phyloP scores from a whole-genome alignment of 1,139 yeast species.

The Nadsonia commutata region DNA sequence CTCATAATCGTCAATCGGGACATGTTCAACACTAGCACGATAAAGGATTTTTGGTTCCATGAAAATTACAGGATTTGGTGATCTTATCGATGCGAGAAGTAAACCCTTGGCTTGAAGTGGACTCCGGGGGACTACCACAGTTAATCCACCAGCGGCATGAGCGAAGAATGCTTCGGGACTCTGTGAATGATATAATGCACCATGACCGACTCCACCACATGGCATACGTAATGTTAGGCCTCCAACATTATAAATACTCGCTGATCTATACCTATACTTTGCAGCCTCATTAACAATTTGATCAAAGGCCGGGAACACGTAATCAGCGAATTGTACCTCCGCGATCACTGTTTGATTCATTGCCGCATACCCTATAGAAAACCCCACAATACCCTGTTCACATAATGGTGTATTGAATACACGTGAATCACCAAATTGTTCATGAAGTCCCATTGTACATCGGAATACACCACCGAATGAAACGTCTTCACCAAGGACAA shows the following conservation, averaged over 20 bases:
- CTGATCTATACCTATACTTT: constrained; percentile 22
- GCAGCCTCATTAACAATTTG: constrained; percentile 27
- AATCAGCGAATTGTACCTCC: constrained; percentile 25
- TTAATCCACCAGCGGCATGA: constrained; percentile 22
- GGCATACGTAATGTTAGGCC: constrained; percentile 26
- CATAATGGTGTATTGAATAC: constrained; percentile 25
- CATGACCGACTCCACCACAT: constrained; percentile 25
- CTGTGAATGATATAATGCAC: constrained; percentile 25
- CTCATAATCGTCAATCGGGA: constrained; percentile 21
- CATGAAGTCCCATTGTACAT: constrained; percentile 25
- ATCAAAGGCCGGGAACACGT: constrained; percentile 26
- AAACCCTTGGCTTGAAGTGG: constrained; percentile 26
- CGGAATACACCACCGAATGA: constrained; percentile 28
- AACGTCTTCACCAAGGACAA: constrained; percentile 24
- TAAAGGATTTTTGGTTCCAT: constrained; percentile 25
- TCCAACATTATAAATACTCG: constrained; percentile 18
- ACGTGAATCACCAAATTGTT: constrained; percentile 22
- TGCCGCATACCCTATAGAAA: constrained; percentile 25
- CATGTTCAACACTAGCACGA: constrained; percentile 23
- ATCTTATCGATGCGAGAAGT: constrained; percentile 20
- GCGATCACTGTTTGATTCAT: constrained; percentile 25
- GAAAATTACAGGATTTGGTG: constrained; percentile 23
- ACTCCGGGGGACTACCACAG: constrained; percentile 24
- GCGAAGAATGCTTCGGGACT: constrained; percentile 24
- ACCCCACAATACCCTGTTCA: constrained; percentile 25